Percentiles rank a stretch among this genome's conserved stretches.
phyloP scores from a whole-genome alignment of 306 rosid genomes.

The Alnus rubra region DNA sequence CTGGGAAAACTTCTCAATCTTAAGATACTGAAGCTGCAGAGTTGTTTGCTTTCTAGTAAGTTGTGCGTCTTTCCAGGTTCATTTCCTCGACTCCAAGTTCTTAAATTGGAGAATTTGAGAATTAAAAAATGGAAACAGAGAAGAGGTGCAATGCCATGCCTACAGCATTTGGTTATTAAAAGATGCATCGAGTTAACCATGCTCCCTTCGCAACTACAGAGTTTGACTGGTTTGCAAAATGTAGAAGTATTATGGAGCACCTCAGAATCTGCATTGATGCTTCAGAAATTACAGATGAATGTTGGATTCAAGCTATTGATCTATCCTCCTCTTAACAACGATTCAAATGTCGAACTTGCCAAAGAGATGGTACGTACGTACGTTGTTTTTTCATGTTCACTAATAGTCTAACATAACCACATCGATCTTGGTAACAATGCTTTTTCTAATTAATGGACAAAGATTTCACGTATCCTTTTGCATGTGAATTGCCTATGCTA shows the following conservation, averaged over 20 bases:
- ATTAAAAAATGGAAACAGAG: not conserved
- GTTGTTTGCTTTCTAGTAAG: not conserved
- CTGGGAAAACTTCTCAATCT: not conserved
- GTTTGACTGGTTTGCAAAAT: not conserved
- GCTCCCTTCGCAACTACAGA: not conserved
- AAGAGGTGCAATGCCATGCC: not conserved
- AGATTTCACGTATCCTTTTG: too few relatives aligned
- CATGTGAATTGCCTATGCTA: too few relatives aligned
- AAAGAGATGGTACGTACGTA: too few relatives aligned
- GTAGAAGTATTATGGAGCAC: not conserved
- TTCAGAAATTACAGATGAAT: not conserved
- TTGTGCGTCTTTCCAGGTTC: too few relatives aligned
- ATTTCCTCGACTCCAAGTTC: not conserved
- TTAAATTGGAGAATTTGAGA: not conserved
- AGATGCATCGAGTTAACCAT: not conserved
- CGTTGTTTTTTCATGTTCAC: too few relatives aligned
- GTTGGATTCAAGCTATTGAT: not conserved
- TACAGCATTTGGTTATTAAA: constrained; percentile 1
- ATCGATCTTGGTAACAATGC: too few relatives aligned
- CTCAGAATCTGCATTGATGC: not conserved
- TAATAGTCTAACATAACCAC: too few relatives aligned
- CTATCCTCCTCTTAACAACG: not conserved
- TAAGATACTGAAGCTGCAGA: not conserved
- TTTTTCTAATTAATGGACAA: too few relatives aligned
- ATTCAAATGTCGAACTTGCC: too few relatives aligned